Base-by-base conservation (phyloP, 495 filamentous ascomycete species). In the Xylona heveae region DNA sequence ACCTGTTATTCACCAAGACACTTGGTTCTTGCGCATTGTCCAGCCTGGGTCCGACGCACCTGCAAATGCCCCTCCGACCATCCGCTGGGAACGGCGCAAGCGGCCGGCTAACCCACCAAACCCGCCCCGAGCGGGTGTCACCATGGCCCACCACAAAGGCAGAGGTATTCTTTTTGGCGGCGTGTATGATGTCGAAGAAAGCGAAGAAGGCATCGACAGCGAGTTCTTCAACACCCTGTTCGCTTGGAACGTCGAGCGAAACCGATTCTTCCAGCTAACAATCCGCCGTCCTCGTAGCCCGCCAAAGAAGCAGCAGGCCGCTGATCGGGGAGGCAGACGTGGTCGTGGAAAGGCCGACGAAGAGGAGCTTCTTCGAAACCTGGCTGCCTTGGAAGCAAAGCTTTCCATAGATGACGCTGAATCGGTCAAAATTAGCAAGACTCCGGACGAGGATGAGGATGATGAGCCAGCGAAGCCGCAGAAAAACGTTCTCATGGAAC, bases 101-200 rank as follows among this genome's bases (percentile, higher is more conserved):
- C 77, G 74, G 55, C 83, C 88, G 14, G 80, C 74, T 4, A 97
- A 95, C 45, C 47, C 76, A 10, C 88, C 88, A 0, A 80, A 69
- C 40, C 88, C 88, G 4, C 37, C 78, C 2, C 67, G 85, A 16
- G 83, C 81, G 2, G 88, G 88, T 29, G 67, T 78, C 10, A 93
- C 83, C 1, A 92, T 93, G 80, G 66, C 78, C 0, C 75, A 73
- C 45, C 88, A 95, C 49, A 84, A 82, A 50, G 84, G 88, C 1
- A 68, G 88, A 37, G 88, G 88, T 2, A 81, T 97, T 37, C 54
- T 75, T 49, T 97, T 97, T 43, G 88, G 88, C 24, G 88, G 88
- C 34, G 88, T 97, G 4, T 78, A 91, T 37, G 88, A 95, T 43
- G 75, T 91, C 1, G 83, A 92, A 45, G 65, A 91, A 45, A 90